Base-by-base conservation (phyloP, 345 rosid genomes). In the Trapa incisa region DNA sequence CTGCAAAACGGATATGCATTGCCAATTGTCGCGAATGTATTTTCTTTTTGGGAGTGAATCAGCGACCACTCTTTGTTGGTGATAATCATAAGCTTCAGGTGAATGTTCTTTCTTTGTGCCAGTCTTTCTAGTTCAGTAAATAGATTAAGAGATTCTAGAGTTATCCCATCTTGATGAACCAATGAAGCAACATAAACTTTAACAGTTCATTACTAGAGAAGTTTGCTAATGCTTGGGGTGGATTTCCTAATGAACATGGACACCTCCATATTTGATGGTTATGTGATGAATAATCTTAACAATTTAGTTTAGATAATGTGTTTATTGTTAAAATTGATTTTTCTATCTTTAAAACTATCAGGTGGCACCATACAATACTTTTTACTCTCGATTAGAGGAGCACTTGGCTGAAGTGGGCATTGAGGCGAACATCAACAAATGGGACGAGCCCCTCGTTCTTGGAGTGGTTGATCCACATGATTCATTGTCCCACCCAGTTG, bases 1-100 rank as follows among this genome's bases (percentile, higher is more conserved):
- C 96, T 35, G 78, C 98, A 64, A 95, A 88, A 72, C 87, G 98
- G 73, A 84, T 89, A 63, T 87, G 96, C 84, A 89, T 95, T 54
- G 97, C 92, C 67, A 95, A 88, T 77, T 95, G 99, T 72, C 96
- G 96, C 13, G 99, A 95, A 74, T 95, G 99, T 60, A 75, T 87
- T 50, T 91, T 95, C 87, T 95, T 91, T 79, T 80, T 95, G 74
- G 99, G 99, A 70, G 99, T 95, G 79, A 95, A 95, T 79, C 96
- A 91, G 80, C 87, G 83, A 73, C 98, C 99, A n/a, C 94, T 95
- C 47, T 84, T 95, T 70, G 86, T 91, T 72, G 99, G 99, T 50
- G 99, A 95, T 77, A 95, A 95, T 77, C 99, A 95, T 81, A 95
- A 87, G 81, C 75, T 95, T 57, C 99, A 95, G 91, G 99, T 95